Evolutionary conservation across 164 flowering plant genomes (phyloP).

Genomic region (Piper longum): DNA sequence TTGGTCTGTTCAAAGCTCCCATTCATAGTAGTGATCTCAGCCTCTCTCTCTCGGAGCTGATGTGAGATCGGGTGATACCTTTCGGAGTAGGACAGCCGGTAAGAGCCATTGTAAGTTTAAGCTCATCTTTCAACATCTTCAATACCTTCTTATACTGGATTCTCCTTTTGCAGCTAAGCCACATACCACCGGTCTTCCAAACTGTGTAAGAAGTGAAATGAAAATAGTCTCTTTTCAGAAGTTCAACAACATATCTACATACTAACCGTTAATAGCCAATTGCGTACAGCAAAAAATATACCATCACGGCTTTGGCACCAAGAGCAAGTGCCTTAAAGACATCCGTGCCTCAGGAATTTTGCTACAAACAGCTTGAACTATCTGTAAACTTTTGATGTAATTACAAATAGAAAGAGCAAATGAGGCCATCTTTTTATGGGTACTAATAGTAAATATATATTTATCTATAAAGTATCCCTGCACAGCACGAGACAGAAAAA

Average conservation of each 20-base stretch:
- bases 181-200: conserved; percentile 48
- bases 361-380: conserved; percentile 59
- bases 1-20: too few relatives aligned
- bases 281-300: conserved; percentile 10
- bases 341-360: conserved; percentile 70
- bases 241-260: too few relatives aligned
- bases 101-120: conserved; percentile 65
- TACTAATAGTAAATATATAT: too few relatives aligned
- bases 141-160: conserved; percentile 33
- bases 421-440: too few relatives aligned
- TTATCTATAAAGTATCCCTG: too few relatives aligned
- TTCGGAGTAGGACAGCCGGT: conserved; percentile 43
- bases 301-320: conserved; percentile 75
- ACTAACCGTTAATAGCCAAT: too few relatives aligned
- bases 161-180: conserved; percentile 50
- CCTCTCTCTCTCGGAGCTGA: conserved; percentile 27
- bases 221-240: too few relatives aligned
- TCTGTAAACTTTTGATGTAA: conserved; percentile 21
- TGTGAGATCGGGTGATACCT: conserved; percentile 41
- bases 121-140: conserved; percentile 52
- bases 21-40: conserved; percentile 10
- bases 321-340: conserved; percentile 84
- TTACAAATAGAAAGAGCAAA: too few relatives aligned
- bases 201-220: conserved; percentile 9
- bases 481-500: too few relatives aligned